Conservation (phyloP, 305 asterid species). For the Fraxinus latifolia region DNA sequence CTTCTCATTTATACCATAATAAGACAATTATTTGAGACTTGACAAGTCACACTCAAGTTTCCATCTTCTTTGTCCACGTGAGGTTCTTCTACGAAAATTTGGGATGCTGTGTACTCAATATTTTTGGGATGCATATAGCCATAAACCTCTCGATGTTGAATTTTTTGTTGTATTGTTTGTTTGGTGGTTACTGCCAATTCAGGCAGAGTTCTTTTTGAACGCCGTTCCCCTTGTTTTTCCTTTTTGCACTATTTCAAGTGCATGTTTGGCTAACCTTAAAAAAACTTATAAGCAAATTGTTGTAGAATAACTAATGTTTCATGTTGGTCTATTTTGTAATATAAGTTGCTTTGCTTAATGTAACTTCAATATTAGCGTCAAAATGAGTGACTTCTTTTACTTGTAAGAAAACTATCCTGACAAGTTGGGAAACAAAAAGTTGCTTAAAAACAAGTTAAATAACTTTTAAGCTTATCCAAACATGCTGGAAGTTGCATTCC, state of each 20-base stretch:
- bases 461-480: neutral
- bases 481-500: neutral
- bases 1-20: neutral
- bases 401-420: neutral
- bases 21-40: neutral
- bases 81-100: neutral
- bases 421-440: neutral
- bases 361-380: neutral
- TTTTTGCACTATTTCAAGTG: neutral
- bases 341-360: neutral
- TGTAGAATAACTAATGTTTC: neutral
- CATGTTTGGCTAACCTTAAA: neutral
- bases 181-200: neutral
- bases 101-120: neutral
- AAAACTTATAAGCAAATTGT: neutral
- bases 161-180: neutral
- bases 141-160: neutral
- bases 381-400: neutral
- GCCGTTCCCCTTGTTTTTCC: neutral
- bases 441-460: neutral
- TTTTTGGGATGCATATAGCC: neutral
- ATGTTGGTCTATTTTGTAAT: neutral
- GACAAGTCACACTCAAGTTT: neutral
- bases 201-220: neutral
- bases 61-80: neutral